Evolutionary conservation across 306 rosid genomes (phyloP), one percentile per base, ranked within the genome.

Genomic region (Dryas drummondii): DNA sequence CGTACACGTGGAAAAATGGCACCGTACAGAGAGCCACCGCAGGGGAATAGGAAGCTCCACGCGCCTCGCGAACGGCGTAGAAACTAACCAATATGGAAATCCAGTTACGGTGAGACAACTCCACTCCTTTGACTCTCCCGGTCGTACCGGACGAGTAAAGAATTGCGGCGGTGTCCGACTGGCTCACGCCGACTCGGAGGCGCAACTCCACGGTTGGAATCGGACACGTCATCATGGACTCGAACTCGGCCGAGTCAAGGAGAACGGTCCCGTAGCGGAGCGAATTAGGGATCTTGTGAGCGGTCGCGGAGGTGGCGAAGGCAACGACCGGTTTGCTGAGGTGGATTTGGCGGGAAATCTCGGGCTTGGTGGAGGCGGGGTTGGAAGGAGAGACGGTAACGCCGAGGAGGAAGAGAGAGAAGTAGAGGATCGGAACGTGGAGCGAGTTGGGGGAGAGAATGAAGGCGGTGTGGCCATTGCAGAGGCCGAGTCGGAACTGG

Each of bases 1-100:
- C 86, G 66, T 78, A 82, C 48, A 78, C 71, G 77, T 82, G 86
- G 50, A 82, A 82, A 45, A 59, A 54, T 26, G 86, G 86, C 66
- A 72, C 85, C 17, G 79, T 49, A 74, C 75, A 81, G 47, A 81
- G 50, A 44, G 4, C 8, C 16, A 72, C 75, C 15, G 61, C 26
- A 13, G 48, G 70, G 6, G 81, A 3, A 0, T 51, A 7, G 0
- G 48, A 22, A 49, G 49, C 41, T 7, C 4, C 47, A 15, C 45
- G 14, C 11, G 27, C 42, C 9, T 54, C 49, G 4, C 40, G 60
- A 52, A 9, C 48, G 13, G 78, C 52, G 51, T 1, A 10, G 14
- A 16, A 40, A 1, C 74, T 19, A 10, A 71, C 76, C 12, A 78
- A 0, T 1, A 55, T 61, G 1, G 83, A 47, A 4, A 78, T 78